A percentile compares a stretch with the other conserved stretches of the same genome.
Evolutionary conservation across 192 early-diverging fungal genomes (phyloP).

Genomic region (Rhizophagus clarus): DNA sequence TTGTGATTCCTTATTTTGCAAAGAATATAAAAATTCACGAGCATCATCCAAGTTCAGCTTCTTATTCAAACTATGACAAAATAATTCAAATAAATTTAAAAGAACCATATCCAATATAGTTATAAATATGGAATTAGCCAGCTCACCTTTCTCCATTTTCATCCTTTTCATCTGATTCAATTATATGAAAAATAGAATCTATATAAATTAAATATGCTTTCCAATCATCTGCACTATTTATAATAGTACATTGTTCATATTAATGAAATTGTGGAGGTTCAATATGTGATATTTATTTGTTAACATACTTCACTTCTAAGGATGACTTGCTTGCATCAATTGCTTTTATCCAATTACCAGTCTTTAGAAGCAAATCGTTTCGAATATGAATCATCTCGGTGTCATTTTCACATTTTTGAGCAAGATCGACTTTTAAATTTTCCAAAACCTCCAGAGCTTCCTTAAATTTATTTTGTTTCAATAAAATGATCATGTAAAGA

Average conservation of each 20-base stretch:
- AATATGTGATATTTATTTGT: background rate
- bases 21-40: constrained; percentile 40
- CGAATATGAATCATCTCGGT: constrained; percentile 69
- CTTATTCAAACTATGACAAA: background rate
- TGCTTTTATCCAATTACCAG: constrained; percentile 43
- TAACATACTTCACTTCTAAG: constrained; percentile 24
- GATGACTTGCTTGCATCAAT: constrained; percentile 34
- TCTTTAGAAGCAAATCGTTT: constrained; percentile 54
- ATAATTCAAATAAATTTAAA: background rate
- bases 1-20: constrained; percentile 41
- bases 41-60: constrained; percentile 39
- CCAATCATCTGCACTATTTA: constrained; percentile 76
- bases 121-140: background rate
- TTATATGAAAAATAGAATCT: constrained; percentile 54
- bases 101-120: background rate
- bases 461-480: constrained; percentile 66
- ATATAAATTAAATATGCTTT: constrained; percentile 60
- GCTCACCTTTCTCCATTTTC: constrained; percentile 18
- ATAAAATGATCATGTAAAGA: constrained; percentile 73
- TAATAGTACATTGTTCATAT: too few relatives aligned
- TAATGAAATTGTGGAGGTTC: too few relatives aligned
- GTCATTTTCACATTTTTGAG: constrained; percentile 68
- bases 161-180: constrained; percentile 41
- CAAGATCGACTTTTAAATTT: constrained; percentile 62
- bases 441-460: constrained; percentile 69